Base-by-base conservation (phyloP, 768 basidiomycete species). In the Naganishia vaughanmartiniae region DNA sequence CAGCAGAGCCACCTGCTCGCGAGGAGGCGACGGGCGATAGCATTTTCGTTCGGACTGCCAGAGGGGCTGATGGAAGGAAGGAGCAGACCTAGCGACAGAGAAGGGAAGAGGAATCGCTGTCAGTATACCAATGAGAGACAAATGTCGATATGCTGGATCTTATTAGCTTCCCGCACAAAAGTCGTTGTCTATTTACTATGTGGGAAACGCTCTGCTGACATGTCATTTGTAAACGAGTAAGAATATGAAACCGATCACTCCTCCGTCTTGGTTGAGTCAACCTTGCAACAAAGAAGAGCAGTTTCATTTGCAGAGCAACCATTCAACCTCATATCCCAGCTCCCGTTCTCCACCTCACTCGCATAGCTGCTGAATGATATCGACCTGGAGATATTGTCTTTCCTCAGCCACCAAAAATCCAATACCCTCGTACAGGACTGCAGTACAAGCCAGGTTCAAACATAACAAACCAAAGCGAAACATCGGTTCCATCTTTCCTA, bases 381-480 rank as follows among this genome's bases (percentile, higher is more conserved):
- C 60, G 39, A 42, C 28, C 60, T 45, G 60, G 60, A 63, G 60
- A 63, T 63, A 39, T 63, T 63, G 60, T 63, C 33, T 63, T 31
- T 42, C 6, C 39, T n/a, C 60, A 63, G 60, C 60, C 14, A 63
- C 60, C 14, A 63, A 63, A 45, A 42, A n/a, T 19, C 60, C 19
- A 45, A 42, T 30, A 24, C 42, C 36, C 42, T 34, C 24, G 36
- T 45, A 45, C 39, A 42, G 60, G 28, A 26, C 42, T 26, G 39
- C 33, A 42, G 24, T 34, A 28, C 24, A 26, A 9, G 9, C 14
- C 60, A 63, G 60, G 28, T 45, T 42, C 60, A 63, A 63, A 42
- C 60, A 63, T 45, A 63, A 11, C 42, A 63, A 26, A 24, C 21
- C 60, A 24, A 63, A 63, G 39, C n/a, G 39, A 30, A 63, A 63